A percentile compares a stretch with the other conserved stretches of the same genome.
Evolutionary conservation across 140 eudicot species (phyloP).

Genomic region (Stevia rebaudiana): DNA sequence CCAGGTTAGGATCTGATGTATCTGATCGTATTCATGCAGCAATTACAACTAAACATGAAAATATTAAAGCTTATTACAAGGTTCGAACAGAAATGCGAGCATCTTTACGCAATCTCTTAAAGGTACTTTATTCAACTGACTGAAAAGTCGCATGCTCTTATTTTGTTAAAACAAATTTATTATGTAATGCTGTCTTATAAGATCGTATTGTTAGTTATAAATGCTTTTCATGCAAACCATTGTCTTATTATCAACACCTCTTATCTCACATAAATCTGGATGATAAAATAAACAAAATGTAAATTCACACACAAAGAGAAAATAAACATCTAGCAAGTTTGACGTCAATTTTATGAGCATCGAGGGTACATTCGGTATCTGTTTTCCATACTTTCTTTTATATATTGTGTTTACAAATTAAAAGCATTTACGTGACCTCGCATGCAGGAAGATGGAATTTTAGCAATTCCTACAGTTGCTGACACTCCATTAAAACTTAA

Average conservation of each 20-base stretch:
- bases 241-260: too few relatives aligned
- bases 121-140: conserved; percentile 45
- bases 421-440: conserved; percentile 10
- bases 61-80: conserved; percentile 61
- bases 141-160: too few relatives aligned
- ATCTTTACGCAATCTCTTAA: conserved; percentile 61
- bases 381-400: conserved; percentile 1
- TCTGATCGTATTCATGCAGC: conserved; percentile 54
- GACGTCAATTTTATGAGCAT: too few relatives aligned
- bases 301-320: too few relatives aligned
- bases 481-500: conserved; percentile 61
- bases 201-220: too few relatives aligned
- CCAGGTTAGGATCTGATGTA: conserved; percentile 57
- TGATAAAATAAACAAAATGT: too few relatives aligned
- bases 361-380: too few relatives aligned
- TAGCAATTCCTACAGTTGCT: conserved; percentile 75
- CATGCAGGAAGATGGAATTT: conserved; percentile 74
- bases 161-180: too few relatives aligned
- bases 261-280: too few relatives aligned
- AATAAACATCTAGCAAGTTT: too few relatives aligned
- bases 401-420: not conserved
- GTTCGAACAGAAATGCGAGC: conserved; percentile 79
- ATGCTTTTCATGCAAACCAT: too few relatives aligned
- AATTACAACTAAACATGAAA: conserved; percentile 45
- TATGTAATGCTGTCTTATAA: too few relatives aligned